Conservation (phyloP, 768 basidiomycete species). For the Mycena crocata region DNA sequence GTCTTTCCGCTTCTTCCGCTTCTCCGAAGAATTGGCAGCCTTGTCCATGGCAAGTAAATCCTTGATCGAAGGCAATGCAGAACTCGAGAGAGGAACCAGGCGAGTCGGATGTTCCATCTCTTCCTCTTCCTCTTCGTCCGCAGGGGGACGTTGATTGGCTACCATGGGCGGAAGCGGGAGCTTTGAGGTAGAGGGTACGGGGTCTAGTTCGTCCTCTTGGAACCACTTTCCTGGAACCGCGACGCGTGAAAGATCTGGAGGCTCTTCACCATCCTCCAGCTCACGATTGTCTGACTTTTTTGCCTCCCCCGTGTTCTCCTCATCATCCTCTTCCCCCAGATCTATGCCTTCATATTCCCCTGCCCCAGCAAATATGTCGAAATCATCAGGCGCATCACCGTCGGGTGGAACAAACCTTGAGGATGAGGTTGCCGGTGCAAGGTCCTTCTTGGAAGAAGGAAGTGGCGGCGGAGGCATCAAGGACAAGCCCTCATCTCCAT, state of each 20-base stretch:
- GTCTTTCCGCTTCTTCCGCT: conserved; percentile 80
- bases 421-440: conserved; percentile 29
- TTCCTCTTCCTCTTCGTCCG: conserved; percentile 40
- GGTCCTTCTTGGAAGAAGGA: conserved; percentile 5
- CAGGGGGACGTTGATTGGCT: conserved; percentile 23
- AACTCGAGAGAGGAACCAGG: conserved; percentile 82
- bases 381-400: conserved; percentile 60
- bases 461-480: conserved; percentile 4
- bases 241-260: conserved; percentile 20
- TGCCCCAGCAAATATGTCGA: conserved; percentile 89
- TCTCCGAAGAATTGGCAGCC: conserved; percentile 71
- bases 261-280: conserved; percentile 29
- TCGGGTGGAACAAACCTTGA: conserved; percentile 44
- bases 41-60: conserved; percentile 85
- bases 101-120: conserved; percentile 61
- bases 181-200: conserved; percentile 20
- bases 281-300: conserved; percentile 24
- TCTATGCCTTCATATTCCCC: conserved; percentile 85
- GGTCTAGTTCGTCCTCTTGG: conserved; percentile 49
- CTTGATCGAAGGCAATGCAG: conserved; percentile 83
- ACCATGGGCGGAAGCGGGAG: conserved; percentile 20
- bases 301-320: conserved; percentile 49
- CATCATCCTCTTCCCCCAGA: conserved; percentile 65
- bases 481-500: conserved; percentile 34
- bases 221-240: conserved; percentile 57